Percentiles rank a stretch among this genome's conserved stretches.
Conservation (phyloP, 2,329 filamentous ascomycete species). For the Hymenoscyphus linearis region DNA sequence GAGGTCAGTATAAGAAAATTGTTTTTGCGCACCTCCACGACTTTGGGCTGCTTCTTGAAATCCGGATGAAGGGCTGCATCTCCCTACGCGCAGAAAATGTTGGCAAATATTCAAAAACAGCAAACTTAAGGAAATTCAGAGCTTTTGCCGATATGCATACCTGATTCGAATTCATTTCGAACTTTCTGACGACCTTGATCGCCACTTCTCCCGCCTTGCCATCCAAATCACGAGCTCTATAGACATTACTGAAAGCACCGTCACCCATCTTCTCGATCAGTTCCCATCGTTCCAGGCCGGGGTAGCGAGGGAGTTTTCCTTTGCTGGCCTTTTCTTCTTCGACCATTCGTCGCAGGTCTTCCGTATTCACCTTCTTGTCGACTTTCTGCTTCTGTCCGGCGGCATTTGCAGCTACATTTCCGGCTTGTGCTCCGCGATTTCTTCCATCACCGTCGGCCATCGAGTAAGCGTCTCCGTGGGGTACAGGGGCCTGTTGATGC, state of each 20-base stretch:
- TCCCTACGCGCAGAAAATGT: constrained; percentile 61
- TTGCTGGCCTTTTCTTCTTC: constrained; percentile 86
- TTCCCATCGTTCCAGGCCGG: constrained; percentile 79
- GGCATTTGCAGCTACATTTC: constrained; percentile 58
- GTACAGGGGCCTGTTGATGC: constrained; percentile 47
- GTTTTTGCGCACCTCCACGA: constrained; percentile 79
- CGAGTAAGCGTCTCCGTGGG: constrained; percentile 54
- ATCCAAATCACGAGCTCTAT: constrained; percentile 72
- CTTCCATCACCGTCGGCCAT: constrained; percentile 54
- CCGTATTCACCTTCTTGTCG: constrained; percentile 48
- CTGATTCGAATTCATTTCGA: constrained; percentile 98
- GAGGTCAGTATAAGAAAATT: constrained; percentile 27
- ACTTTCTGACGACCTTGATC: constrained; percentile 98
- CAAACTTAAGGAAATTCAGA: constrained; percentile 26
- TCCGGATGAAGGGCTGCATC: constrained; percentile 91
- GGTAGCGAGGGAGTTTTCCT: constrained; percentile 80
- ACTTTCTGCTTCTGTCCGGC: constrained; percentile 49
- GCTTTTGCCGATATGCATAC: constrained; percentile 54
- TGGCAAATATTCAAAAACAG: constrained; percentile 43
- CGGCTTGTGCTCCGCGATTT: constrained; percentile 65
- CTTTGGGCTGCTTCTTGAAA: constrained; percentile 91
- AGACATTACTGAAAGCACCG: constrained; percentile 98
- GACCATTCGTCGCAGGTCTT: constrained; percentile 77
- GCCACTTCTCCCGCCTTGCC: constrained; percentile 75
- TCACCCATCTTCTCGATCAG: constrained; percentile 97